phyloP scores from a whole-genome alignment of 1,284 basidiomycete species.

The Trametes sp. region DNA sequence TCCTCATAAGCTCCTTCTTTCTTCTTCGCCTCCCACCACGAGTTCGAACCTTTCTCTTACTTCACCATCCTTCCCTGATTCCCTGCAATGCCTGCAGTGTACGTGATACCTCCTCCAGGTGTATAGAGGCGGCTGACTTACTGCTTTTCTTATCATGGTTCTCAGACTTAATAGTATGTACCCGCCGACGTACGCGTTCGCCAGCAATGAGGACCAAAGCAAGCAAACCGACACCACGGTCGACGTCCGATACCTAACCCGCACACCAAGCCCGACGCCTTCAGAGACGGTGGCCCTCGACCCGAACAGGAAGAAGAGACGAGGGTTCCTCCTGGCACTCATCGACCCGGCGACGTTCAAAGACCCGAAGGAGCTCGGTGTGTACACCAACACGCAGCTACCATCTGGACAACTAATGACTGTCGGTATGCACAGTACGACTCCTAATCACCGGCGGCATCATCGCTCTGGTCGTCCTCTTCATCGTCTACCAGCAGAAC shows the following conservation, averaged over 20 bases:
- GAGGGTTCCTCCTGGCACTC: neutral
- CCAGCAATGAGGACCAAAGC: neutral
- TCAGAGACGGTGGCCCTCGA: conserved; percentile 34
- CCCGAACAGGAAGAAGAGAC: conserved; percentile 14
- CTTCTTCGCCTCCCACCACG: too few relatives aligned
- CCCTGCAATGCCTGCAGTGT: too few relatives aligned
- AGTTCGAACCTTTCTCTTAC: too few relatives aligned
- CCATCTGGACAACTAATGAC: neutral
- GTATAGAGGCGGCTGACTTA: too few relatives aligned
- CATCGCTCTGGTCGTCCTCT: conserved; percentile 52
- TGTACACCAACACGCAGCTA: conserved; percentile 48
- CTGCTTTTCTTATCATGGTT: too few relatives aligned
- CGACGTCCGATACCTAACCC: conserved; percentile 33
- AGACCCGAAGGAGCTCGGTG: conserved; percentile 44
- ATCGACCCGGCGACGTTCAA: conserved; percentile 39
- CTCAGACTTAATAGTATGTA: neutral
- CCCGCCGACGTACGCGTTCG: neutral
- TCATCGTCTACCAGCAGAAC: conserved; percentile 61
- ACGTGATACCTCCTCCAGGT: too few relatives aligned
- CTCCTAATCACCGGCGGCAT: conserved; percentile 30
- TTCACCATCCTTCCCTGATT: too few relatives aligned
- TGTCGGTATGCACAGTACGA: conserved; percentile 7
- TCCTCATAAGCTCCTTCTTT: too few relatives aligned
- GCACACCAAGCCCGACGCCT: conserved; percentile 51
- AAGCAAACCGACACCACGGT: neutral